Base-by-base conservation (phyloP, 2,329 filamentous ascomycete species). In the Penicillium sp. region DNA sequence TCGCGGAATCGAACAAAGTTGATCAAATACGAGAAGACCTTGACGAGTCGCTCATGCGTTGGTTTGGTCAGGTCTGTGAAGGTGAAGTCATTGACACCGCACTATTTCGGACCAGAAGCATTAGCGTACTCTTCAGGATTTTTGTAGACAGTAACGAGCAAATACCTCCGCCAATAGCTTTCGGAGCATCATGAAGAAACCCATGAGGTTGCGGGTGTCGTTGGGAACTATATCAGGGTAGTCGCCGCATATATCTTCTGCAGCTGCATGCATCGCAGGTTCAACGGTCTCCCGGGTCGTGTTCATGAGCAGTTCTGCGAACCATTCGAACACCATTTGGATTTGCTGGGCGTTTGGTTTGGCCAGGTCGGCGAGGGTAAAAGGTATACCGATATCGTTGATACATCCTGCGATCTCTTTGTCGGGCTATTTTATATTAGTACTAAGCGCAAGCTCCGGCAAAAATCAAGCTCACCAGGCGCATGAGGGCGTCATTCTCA, bases 1-100 rank as follows among this genome's bases (percentile, higher is more conserved):
- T 97, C 92, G 66, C 94, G 89, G 77, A 97, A 99, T 51, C 94
- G 87, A 64, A 97, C 92, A 75, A 99, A 99, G 77, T 99, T 99
- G 80, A 99, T 99, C 61, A 97, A 85, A 75, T 97, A 97, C 62
- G 90, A 96, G 73, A 99, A 94, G 69, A 97, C 95, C 78, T 94
- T 96, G 69, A 93, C 89, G 14, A 97, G 83, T 43, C 94, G 89
- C 56, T 90, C 89, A 70, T 95, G 90, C 1, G 91, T 96, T 16
- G 94, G 94, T 72, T 89, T 89, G 72, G 95, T 93, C 6, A 99
- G 80, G 73, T 99, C 94, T 58, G 87, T 87, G 76, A 97, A 96
- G 35, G 89, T 91, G 68, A 99, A 96, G 74, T 99, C 94, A 59
- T 87, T 88, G 65, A 99, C 90, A 45, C 92, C 92, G 72, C 94